Evolutionary conservation across 257 asterid species (phyloP).

Genomic region (Echium plantagineum): DNA sequence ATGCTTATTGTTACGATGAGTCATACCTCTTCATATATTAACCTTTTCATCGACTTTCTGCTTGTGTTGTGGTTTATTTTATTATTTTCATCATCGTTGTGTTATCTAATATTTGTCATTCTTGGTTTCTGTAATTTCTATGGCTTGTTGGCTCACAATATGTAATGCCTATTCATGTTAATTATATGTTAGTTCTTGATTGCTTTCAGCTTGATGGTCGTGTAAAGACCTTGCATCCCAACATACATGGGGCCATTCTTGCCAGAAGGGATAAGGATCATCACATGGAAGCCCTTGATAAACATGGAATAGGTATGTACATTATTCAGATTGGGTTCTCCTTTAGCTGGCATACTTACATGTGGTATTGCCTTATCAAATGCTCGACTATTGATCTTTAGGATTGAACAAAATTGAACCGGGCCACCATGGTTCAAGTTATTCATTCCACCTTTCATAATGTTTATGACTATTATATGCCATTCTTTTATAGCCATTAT

Average conservation of each 20-base stretch:
- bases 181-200: background rate
- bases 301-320: slow-evolving; percentile 66
- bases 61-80: background rate
- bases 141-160: background rate
- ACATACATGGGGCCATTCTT: slow-evolving; percentile 89
- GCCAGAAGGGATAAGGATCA: slow-evolving; percentile 88
- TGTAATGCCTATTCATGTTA: background rate
- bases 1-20: background rate
- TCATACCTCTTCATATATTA: background rate
- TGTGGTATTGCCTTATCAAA: background rate
- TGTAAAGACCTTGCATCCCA: slow-evolving; percentile 93
- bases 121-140: background rate
- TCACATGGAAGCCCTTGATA: slow-evolving; percentile 85
- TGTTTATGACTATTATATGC: background rate
- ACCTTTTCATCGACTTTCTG: background rate
- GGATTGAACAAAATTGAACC: too few relatives aligned
- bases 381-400: too few relatives aligned
- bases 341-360: background rate
- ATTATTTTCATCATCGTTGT: background rate
- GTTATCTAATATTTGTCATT: background rate
- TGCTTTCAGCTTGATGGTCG: slow-evolving; percentile 86
- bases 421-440: background rate
- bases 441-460: background rate
- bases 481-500: too few relatives aligned
- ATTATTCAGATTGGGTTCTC: slow-evolving; percentile 8